Conservation (phyloP, 495 filamentous ascomycete genomes). For the Halenospora varia region DNA sequence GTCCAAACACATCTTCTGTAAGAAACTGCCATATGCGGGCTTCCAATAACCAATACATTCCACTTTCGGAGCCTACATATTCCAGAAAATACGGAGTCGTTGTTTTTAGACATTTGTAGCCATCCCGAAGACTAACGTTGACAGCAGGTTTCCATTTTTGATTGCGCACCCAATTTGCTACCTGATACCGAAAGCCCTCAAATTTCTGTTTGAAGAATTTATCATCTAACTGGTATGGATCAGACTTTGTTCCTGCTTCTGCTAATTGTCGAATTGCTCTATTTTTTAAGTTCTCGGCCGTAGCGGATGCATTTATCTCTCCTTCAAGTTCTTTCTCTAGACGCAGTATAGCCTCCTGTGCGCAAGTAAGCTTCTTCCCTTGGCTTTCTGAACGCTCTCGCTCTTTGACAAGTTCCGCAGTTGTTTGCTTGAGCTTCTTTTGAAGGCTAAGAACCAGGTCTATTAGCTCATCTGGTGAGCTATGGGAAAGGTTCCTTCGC, state of each 20-base stretch:
- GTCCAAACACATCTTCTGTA: not conserved
- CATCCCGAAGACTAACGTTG: not conserved
- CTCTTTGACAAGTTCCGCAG: too few relatives aligned
- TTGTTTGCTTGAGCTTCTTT: too few relatives aligned
- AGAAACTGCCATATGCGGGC: not conserved
- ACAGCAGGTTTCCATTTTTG: not conserved
- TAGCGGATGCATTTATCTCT: not conserved
- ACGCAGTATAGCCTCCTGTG: too few relatives aligned
- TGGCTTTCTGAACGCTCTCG: too few relatives aligned
- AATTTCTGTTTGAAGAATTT: not conserved
- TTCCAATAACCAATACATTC: not conserved
- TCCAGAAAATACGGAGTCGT: not conserved
- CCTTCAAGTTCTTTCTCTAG: not conserved
- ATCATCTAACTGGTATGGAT: not conserved
- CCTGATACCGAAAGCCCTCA: not conserved
- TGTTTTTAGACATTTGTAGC: not conserved
- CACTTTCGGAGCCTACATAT: not conserved
- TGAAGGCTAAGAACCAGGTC: not conserved
- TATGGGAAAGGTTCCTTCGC: not conserved
- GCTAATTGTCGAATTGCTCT: not conserved
- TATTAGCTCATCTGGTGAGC: not conserved
- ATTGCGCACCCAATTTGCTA: not conserved
- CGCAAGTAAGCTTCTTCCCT: too few relatives aligned
- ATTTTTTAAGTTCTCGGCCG: too few relatives aligned
- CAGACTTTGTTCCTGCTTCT: not conserved